These are phyloP conservation scores for Akanthomyces muscarius DNA, from an alignment of 2,329 filamentous ascomycete species.

Conservation along the genomic window DNA sequence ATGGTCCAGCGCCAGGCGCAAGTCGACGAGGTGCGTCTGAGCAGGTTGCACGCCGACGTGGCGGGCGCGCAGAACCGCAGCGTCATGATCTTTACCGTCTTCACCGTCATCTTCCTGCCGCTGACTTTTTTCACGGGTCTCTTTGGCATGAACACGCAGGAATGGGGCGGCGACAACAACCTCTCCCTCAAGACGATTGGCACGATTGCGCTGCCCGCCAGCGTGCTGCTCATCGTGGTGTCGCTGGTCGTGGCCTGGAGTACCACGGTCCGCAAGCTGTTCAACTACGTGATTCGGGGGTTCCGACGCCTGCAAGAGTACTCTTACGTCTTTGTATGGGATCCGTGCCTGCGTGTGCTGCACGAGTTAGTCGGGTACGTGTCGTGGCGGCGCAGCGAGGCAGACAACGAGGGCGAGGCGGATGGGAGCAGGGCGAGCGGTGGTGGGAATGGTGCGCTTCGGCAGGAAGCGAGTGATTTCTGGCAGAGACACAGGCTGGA, in stretches of 20 bases:
- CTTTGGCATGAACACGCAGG: conserved; percentile 61
- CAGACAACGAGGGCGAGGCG: neutral
- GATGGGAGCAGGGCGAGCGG: conserved; percentile 22
- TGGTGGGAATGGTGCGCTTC: conserved; percentile 19
- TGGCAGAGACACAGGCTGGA: conserved; percentile 39
- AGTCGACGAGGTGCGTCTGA: conserved; percentile 61
- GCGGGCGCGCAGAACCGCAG: conserved; percentile 59
- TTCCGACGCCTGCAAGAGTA: conserved; percentile 21
- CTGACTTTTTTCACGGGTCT: conserved; percentile 62
- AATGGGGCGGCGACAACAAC: conserved; percentile 52
- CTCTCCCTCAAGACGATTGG: conserved; percentile 44
- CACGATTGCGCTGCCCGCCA: conserved; percentile 45
- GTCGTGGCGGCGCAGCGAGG: neutral
- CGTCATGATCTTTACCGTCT: conserved; percentile 63
- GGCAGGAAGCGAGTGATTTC: conserved; percentile 37
- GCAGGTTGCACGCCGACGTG: conserved; percentile 58
- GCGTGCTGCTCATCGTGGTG: conserved; percentile 42
- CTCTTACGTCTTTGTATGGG: conserved; percentile 24
- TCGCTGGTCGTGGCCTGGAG: conserved; percentile 56
- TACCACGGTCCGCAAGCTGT: conserved; percentile 36
- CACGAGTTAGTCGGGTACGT: conserved; percentile 2
- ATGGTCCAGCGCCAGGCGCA: conserved; percentile 65
- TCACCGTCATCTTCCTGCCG: conserved; percentile 60
- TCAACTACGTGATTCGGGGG: conserved; percentile 24
- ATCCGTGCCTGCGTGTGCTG: conserved; percentile 21